phyloP scores from a whole-genome alignment of 176 grass and related monocot species.

The Bothriochloa decipiens region DNA sequence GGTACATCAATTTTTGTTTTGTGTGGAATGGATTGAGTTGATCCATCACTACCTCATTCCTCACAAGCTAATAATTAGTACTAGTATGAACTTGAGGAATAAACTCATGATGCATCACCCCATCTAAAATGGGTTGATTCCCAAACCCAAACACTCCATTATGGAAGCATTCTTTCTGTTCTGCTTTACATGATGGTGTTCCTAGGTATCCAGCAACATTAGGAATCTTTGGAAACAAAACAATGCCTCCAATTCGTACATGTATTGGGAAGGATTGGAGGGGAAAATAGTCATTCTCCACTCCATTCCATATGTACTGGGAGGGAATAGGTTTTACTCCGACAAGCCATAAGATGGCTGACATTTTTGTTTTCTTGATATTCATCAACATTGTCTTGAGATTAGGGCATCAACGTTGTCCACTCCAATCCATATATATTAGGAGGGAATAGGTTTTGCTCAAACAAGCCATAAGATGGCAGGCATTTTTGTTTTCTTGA shows the following conservation, averaged over 20 bases:
- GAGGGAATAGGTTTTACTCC: neutral
- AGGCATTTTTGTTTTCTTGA: neutral
- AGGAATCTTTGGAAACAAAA: neutral
- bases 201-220: neutral
- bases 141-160: neutral
- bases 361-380: neutral
- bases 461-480: neutral
- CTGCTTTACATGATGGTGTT: slow-evolving; percentile 7
- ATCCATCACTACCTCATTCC: neutral
- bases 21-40: neutral
- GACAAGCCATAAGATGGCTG: neutral
- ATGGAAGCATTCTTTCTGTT: neutral
- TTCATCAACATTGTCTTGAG: neutral
- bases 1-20: neutral
- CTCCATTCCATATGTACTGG: neutral
- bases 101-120: neutral
- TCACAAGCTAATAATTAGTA: neutral
- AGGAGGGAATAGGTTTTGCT: neutral
- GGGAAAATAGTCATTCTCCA: neutral
- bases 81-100: neutral
- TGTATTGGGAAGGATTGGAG: neutral
- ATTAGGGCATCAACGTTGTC: neutral
- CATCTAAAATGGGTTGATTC: neutral
- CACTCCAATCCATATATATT: neutral
- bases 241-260: neutral